Conservation (phyloP, 1,284 basidiomycete species). For the Trametes sp. region DNA sequence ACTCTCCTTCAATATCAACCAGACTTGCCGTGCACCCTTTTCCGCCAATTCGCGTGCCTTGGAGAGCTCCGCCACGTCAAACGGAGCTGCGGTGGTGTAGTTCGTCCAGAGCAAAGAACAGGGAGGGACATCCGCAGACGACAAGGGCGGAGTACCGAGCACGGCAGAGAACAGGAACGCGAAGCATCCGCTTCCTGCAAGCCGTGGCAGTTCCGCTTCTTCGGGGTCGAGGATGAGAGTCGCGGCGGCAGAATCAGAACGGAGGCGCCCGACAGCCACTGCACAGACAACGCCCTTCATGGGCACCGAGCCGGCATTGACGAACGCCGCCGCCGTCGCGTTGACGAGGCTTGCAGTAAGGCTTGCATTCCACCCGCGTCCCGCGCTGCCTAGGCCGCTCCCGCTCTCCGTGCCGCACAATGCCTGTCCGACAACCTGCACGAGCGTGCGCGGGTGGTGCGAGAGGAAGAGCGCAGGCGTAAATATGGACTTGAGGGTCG, state of each 20-base stretch:
- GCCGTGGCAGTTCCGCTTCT: constrained; percentile 49
- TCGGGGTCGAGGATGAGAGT: constrained; percentile 61
- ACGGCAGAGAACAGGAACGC: constrained; percentile 67
- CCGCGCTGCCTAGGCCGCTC: constrained; percentile 37
- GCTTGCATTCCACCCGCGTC: constrained; percentile 40
- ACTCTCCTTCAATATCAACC: constrained; percentile 55
- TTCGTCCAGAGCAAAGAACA: constrained; percentile 60
- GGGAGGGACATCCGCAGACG: constrained; percentile 35
- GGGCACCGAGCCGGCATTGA: constrained; percentile 72
- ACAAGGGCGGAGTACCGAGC: constrained; percentile 26
- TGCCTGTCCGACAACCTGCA: constrained; percentile 75
- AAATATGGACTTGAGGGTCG: constrained; percentile 61
- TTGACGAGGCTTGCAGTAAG: constrained; percentile 69
- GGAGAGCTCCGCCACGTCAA: constrained; percentile 52
- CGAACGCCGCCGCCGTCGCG: constrained; percentile 66
- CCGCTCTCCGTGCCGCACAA: constrained; percentile 48
- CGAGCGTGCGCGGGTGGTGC: constrained; percentile 69
- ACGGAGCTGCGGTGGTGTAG: constrained; percentile 50
- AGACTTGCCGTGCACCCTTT: constrained; percentile 54
- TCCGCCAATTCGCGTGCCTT: constrained; percentile 55
- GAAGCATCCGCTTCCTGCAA: constrained; percentile 64
- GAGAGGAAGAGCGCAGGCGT: constrained; percentile 65
- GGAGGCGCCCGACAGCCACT: constrained; percentile 57
- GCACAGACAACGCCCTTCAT: constrained; percentile 77
- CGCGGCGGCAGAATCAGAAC: constrained; percentile 14